phyloP scores from a whole-genome alignment of 371 early-diverging fungal species.

The Umbelopsis sp. region DNA sequence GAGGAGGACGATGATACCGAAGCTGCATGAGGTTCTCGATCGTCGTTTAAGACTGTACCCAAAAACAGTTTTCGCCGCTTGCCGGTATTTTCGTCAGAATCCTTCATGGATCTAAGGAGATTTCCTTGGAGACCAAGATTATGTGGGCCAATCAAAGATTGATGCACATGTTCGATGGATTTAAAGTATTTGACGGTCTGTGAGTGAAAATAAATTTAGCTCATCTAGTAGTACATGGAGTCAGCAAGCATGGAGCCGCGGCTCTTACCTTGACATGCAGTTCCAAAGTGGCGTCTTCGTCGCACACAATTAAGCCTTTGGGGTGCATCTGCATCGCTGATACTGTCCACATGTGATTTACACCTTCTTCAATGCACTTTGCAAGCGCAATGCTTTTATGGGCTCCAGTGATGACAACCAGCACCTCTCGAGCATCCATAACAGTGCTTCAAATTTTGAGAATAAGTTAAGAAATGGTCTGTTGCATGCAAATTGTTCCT shows the following conservation, averaged over 20 bases:
- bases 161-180: conserved; percentile 83
- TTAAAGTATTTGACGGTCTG: conserved; percentile 86
- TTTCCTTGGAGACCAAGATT: conserved; percentile 75
- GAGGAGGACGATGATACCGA: background rate
- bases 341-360: conserved; percentile 91
- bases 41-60: conserved; percentile 41
- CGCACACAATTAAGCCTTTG: conserved; percentile 82
- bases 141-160: conserved; percentile 73
- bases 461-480: background rate
- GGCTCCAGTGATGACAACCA: conserved; percentile 60
- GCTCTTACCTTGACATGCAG: conserved; percentile 72
- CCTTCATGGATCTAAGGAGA: conserved; percentile 45
- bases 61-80: conserved; percentile 47
- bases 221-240: background rate
- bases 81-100: conserved; percentile 44
- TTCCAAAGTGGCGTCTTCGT: conserved; percentile 89
- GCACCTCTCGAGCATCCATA: conserved; percentile 58
- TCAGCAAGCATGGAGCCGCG: background rate
- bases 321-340: conserved; percentile 86
- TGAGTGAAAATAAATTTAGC: conserved; percentile 40
- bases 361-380: conserved; percentile 83
- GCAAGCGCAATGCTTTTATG: conserved; percentile 70
- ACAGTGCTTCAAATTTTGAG: conserved; percentile 35
- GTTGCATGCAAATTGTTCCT: too few species aligned
- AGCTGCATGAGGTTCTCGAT: background rate